Percentiles rank a stretch among this genome's conserved stretches.
These are phyloP conservation scores for Hypoxylon sp. DNA, from an alignment of 2,329 filamentous ascomycete genomes.

Conservation along the genomic window DNA sequence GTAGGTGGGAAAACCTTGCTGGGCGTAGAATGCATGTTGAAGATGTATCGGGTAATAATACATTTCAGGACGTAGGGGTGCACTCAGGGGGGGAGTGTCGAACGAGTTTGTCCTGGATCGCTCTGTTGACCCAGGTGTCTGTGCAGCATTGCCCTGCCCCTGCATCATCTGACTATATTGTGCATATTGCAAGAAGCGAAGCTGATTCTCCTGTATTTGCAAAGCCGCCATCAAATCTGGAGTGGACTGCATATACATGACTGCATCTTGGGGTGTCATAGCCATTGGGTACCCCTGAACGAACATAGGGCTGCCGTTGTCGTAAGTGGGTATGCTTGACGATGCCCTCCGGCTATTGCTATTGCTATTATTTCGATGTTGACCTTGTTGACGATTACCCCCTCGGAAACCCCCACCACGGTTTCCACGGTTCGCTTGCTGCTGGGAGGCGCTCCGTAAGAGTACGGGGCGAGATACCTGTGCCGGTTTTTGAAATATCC, in stretches of 20 bases:
- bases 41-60: conserved; percentile 63
- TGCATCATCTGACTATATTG: conserved; percentile 60
- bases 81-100: conserved; percentile 70
- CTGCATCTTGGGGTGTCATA: conserved; percentile 59
- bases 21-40: conserved; percentile 60
- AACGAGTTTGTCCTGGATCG: conserved; percentile 72
- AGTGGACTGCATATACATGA: conserved; percentile 60
- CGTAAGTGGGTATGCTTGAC: conserved; percentile 62
- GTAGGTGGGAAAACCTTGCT: conserved; percentile 64
- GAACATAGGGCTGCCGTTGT: conserved; percentile 60
- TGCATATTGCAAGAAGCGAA: conserved; percentile 61
- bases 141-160: conserved; percentile 51
- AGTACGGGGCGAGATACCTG: conserved; percentile 67
- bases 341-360: conserved; percentile 61
- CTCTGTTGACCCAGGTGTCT: conserved; percentile 57
- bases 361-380: conserved; percentile 56
- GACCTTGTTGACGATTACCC: conserved; percentile 58
- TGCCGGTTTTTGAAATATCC: conserved; percentile 68
- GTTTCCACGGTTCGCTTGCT: conserved; percentile 62
- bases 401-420: conserved; percentile 59
- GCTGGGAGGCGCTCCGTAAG: conserved; percentile 71
- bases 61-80: conserved; percentile 67
- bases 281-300: conserved; percentile 55
- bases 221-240: conserved; percentile 57
- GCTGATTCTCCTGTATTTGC: conserved; percentile 59